Evolutionary conservation across 345 rosid species (phyloP).

Genomic region (Fremontodendron californicum): DNA sequence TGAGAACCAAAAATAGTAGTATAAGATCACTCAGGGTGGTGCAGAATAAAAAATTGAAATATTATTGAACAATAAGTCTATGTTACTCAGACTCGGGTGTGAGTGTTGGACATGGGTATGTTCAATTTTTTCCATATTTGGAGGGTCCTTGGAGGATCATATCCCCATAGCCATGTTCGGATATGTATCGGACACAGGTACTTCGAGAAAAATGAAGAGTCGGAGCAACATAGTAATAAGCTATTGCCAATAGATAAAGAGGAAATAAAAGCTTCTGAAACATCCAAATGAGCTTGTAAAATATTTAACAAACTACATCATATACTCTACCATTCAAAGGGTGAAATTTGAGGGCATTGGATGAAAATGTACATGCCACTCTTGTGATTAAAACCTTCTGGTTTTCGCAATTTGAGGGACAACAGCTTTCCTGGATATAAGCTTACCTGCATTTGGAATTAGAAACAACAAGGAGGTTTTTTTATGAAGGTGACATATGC

Average conservation of each 20-base stretch:
- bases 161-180: no score
- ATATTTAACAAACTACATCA: neutral
- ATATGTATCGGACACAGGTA: no score
- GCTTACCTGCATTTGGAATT: conserved; percentile 32
- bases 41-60: neutral
- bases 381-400: conserved; percentile 40
- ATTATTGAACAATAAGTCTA: neutral
- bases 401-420: conserved; percentile 38
- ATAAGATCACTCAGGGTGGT: neutral
- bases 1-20: conserved; percentile 17
- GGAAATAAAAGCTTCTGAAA: neutral
- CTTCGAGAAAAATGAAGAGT: no score
- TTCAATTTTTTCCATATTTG: no score
- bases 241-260: neutral
- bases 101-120: no score
- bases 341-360: conserved; percentile 55
- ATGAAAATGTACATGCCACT: conserved; percentile 50
- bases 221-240: no score
- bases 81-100: no score
- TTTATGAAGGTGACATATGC: neutral
- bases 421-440: conserved; percentile 48
- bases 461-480: neutral
- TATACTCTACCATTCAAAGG: conserved; percentile 47
- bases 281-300: neutral
- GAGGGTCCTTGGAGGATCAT: no score